Base-by-base conservation (phyloP, 2,329 filamentous ascomycete genomes). In the Exophiala lecanii-corni region DNA sequence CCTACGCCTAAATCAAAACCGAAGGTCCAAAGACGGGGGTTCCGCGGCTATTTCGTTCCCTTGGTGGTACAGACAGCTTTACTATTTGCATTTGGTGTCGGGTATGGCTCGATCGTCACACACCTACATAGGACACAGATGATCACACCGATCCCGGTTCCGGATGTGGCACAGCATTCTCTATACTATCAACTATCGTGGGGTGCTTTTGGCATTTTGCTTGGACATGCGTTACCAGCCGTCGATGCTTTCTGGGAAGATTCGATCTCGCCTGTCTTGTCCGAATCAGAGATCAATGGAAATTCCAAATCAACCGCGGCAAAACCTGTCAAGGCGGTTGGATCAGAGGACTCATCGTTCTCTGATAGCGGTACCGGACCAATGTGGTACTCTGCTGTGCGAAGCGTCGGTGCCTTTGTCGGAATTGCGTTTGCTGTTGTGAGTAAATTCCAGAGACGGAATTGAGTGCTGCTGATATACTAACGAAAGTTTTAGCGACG, bases 371-470 rank as follows among this genome's bases (percentile, higher is more conserved):
- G 63, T 40, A 56, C 73, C 36, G 67, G 73, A 38, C 81, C 76
- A 16, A 82, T 89, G 56, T 96, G 89, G 88, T 83, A 86, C 42
- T 74, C 80, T 30, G 77, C 80, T 28, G 79, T 86, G 9, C 70
- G 82, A 47, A 82, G 81, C 45, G 75, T 86, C 30, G 82, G 81
- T 10, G 81, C 81, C 2, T 86, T 86, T 64, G 73, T 86, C 5
- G 82, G 83, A 13, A 82, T 87, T 62, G 81, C 82, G 3, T 86
- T 84, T 65, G 82, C 82, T 20, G 94, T 98, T 71, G 88, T 94
- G 70, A 71, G 84, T 74, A 15, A 38, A n/a, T 15, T 25, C 34
- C n/a, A n/a, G n/a, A n/a, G n/a, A n/a, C n/a, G n/a, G n/a, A n/a
- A n/a, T 7, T 26, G 23, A 26, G 12, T 26, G 23, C 23, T 7